Base-by-base conservation (phyloP, 352 stramenopile genomes). In the Phytophthora cactorum region DNA sequence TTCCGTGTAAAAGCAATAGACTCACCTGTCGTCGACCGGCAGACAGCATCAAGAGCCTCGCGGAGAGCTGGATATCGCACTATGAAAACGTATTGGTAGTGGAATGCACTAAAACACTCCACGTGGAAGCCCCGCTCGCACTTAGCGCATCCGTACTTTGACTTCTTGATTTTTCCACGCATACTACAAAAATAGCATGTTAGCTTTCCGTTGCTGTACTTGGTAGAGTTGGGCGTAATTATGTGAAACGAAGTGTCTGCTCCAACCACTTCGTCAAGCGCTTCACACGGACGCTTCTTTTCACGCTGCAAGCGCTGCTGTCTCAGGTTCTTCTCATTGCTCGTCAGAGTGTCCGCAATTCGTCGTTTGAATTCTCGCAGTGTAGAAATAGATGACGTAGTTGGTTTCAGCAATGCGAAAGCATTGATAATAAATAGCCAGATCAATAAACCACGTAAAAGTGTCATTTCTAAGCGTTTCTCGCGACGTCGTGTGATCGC, bases 51-150 rank as follows among this genome's bases (percentile, higher is more conserved):
- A 1, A 52, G 45, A 8, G 45, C 25, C 17, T 34, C 45, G 8
- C 45, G 45, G 5, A 52, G 45, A 34, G 6, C 25, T 7, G 45
- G 45, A 4, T 5, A 17, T 8, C 25, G 22, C 45, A 22, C 45
- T 52, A 36, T 52, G n/a, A 69, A 46, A 14, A 54, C 39, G 22
- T 45, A 45, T 7, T 34, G 52, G 2, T 31, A 63, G 17, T 53
- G 61, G 17, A 38, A 59, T 3, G 53, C 62, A 9, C 11, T 34
- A 29, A 59, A 68, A 7, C 52, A 69, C 12, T 64, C 62, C 17
- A 59, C 54, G 32, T 64, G 62, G 11, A 70, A 70, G 3, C 53
- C 62, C 8, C 41, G 29, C 7, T 63, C 17, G 6, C 53, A 70
- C 9, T 50, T 25, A 2, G 41, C 54, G 14, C 63, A 66, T 2